phyloP scores from a whole-genome alignment of 768 basidiomycete species.

The Suillus ampliporus region DNA sequence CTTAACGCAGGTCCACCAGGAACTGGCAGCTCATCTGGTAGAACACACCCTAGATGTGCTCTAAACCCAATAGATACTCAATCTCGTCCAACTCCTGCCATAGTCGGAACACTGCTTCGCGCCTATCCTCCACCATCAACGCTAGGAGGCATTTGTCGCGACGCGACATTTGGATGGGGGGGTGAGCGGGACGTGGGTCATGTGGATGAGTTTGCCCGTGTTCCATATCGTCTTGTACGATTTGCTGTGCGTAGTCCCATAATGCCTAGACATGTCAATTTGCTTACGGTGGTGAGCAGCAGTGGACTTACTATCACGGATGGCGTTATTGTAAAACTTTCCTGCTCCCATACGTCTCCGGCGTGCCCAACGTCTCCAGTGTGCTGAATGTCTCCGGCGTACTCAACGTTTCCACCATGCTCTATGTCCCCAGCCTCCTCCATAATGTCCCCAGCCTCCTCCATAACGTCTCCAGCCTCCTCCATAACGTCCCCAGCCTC shows the following conservation, averaged over 20 bases:
- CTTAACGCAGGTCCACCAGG: slow-evolving; percentile 91
- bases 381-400: background rate
- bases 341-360: too few species aligned
- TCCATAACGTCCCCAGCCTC: background rate
- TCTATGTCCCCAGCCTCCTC: background rate
- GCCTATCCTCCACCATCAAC: background rate
- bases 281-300: background rate
- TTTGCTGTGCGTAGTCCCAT: background rate
- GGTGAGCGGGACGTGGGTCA: background rate
- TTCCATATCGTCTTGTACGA: background rate
- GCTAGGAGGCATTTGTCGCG: background rate
- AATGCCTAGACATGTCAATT: background rate
- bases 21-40: slow-evolving; percentile 83
- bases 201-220: background rate
- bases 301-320: background rate
- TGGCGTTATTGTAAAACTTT: background rate
- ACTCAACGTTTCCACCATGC: background rate
- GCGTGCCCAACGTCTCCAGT: background rate
- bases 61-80: background rate
- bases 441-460: too few species aligned
- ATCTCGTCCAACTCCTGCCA: background rate
- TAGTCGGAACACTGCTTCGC: background rate
- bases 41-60: slow-evolving; percentile 49
- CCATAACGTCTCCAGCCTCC: too few species aligned
- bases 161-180: background rate